Evolutionary conservation across 2,329 filamentous ascomycete species (phyloP).

Genomic region (Emericellopsis cladophorae): DNA sequence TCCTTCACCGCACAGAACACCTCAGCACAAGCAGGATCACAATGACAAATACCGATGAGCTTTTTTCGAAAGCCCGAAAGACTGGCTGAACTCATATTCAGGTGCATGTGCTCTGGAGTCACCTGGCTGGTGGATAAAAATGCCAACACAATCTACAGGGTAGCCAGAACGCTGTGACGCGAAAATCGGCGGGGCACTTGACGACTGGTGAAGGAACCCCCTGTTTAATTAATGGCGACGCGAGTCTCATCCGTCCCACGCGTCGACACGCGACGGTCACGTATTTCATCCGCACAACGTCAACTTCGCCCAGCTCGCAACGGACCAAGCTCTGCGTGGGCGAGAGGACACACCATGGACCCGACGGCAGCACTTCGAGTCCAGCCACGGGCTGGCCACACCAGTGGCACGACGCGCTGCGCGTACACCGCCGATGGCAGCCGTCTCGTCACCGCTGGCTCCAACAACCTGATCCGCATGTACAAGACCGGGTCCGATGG

Average conservation of each 20-base stretch:
- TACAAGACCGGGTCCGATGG: slow-evolving; percentile 87
- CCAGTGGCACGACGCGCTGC: slow-evolving; percentile 74
- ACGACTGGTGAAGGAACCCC: not conserved
- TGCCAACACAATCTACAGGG: too few relatives aligned
- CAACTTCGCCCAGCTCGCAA: not conserved
- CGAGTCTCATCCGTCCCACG: not conserved
- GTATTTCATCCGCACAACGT: not conserved
- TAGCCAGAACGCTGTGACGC: too few relatives aligned
- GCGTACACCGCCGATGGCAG: slow-evolving; percentile 82
- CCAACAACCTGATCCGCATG: slow-evolving; percentile 85
- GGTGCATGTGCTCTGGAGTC: too few relatives aligned
- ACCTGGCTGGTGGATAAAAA: too few relatives aligned
- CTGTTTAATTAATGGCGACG: slow-evolving; percentile 1
- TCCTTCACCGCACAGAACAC: too few relatives aligned
- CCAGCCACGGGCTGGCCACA: slow-evolving; percentile 60
- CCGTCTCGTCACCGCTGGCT: slow-evolving; percentile 80
- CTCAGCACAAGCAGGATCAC: too few relatives aligned
- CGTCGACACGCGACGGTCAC: not conserved
- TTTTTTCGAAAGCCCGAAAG: too few relatives aligned
- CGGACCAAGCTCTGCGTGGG: too few relatives aligned
- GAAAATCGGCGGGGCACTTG: too few relatives aligned
- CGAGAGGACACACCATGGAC: slow-evolving; percentile 13
- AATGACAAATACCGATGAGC: too few relatives aligned
- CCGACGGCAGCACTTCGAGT: slow-evolving; percentile 27
- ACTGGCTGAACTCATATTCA: too few relatives aligned